Evolutionary conservation across 345 rosid genomes (phyloP), one percentile per base, ranked within the genome.

Genomic region (sweet orange (Citrus sinensis)): DNA sequence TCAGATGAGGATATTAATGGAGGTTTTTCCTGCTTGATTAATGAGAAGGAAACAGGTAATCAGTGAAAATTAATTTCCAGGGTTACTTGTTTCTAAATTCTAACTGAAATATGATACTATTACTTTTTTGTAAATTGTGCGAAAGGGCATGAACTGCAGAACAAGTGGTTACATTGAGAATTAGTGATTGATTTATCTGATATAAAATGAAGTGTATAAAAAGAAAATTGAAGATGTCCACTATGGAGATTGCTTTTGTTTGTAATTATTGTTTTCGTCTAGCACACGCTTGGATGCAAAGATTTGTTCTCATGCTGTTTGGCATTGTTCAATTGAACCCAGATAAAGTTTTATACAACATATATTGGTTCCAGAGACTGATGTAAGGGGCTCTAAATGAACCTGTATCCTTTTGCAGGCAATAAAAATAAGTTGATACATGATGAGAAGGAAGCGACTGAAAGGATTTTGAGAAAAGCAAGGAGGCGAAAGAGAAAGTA

Each of bases 1-100:
- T 92, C 93, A 19, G 98, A 97, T 82, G 99, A 93, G 79, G 99
- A 92, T 67, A 86, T 92, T 2, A 88, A 91, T 66, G 87, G 80
- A 85, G 96, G 91, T 67, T 88, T 94, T 81, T 85, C 90, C 71
- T 93, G 89, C 90, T 89, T 97, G 83, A 76, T 94, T 29, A 68
- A 89, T 11, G 85, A 76, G 65, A 89, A 86, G 80, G 87, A 87
- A 82, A 81, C 84, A 78, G 97, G 98, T 94, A 85, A 22, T 65
- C 1, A 60, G 16, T 71, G 22, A 27, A 79, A 56, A 14, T 9
- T 49, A 75, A 25, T 4, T 67, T 27, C 8, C 46, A 22, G 40
- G 25, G 27, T 73, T 55, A 20, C 32, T 73, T 65, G 42, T 58
- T 69, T 74, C 74, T 51, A 64, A 63, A 58, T 46, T 24, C 20